Base-by-base conservation (phyloP, 2,329 filamentous ascomycete genomes). In the Aureobasidium subglaciale region DNA sequence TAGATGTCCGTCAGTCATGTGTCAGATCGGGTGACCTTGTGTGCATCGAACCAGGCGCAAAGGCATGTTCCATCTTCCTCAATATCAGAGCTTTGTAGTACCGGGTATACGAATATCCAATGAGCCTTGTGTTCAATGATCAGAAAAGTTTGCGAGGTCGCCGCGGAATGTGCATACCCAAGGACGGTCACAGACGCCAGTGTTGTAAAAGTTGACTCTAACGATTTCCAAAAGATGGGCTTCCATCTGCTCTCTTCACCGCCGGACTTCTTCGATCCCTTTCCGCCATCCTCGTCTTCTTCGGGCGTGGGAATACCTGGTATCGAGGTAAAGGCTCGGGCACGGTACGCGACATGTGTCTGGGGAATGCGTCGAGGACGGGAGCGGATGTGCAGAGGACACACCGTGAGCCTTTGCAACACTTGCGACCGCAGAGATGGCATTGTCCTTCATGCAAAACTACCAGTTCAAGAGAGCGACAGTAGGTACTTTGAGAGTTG, bases 41-140 rank as follows among this genome's bases (percentile, higher is more conserved):
- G 32, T 34, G 9, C 7, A 68, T 99, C 93, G 10, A 93, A 54
- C 50, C 93, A 1, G 91, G 90, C 57, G 87, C 80, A 70, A 99
- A 99, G 22, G 93, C 93, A 63, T 87, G 86, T 62, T 88, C 83
- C 78, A 99, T 97, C 73, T 99, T 99, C 61, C 84, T 75, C n/a
- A 97, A 75, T 25, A 97, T 90, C 56, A 95, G 73, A 71, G 85
- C 80, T 74, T 99, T 99, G 80, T 99, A 97, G 67, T 78, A 76
- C 34, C 67, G 63, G 32, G 69, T 76, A 63, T 76, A 75, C 37
- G 69, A 73, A 63, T 76, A 77, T 25, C 74, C 73, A 32, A 75
- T 57, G 4, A 60, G 30, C 13, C 59, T n/a, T 56, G 8, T 63
- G 9, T n/a, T 13, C 16, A 10, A 20, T 38, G 30, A 24, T 54